Percentiles rank a stretch among this genome's conserved stretches.
Conservation (phyloP, 768 basidiomycete genomes). For the Rhodotorula babjevae region DNA sequence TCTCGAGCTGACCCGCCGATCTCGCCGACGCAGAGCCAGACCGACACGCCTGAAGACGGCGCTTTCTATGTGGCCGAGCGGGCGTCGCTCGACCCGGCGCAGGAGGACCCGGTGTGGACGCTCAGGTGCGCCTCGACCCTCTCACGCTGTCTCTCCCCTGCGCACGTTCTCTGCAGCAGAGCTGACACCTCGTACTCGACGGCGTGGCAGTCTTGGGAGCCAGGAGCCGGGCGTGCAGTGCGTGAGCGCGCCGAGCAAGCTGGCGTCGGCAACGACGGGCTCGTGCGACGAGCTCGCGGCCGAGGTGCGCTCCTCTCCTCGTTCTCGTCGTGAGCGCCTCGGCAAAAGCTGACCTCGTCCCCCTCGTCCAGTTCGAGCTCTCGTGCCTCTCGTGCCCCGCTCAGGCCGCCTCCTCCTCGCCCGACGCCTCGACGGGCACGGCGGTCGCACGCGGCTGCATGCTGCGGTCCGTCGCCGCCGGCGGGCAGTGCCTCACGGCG, state of each 20-base stretch:
- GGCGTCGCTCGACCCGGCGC: too few relatives aligned
- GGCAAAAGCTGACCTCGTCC: neutral
- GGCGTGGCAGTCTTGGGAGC: neutral
- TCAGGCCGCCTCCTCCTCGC: neutral
- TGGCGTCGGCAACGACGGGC: neutral
- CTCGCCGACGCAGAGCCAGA: neutral
- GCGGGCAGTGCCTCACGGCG: neutral
- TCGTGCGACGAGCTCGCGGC: neutral
- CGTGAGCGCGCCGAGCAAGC: neutral
- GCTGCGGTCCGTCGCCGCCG: neutral
- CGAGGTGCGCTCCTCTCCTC: neutral
- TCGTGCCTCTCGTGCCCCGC: neutral
- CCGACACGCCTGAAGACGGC: constrained; percentile 8
- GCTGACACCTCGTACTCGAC: too few relatives aligned
- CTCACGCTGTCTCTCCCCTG: too few relatives aligned
- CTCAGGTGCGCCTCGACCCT: neutral
- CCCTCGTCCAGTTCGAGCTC: neutral
- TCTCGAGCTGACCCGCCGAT: neutral
- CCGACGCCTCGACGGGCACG: neutral
- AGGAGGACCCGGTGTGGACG: neutral
- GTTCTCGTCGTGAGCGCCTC: neutral
- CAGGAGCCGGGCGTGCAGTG: neutral
- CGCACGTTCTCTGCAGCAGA: too few relatives aligned
- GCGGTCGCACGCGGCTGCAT: neutral
- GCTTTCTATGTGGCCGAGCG: neutral